Conservation (phyloP, 495 filamentous ascomycete genomes). For the Tuber indicum region DNA sequence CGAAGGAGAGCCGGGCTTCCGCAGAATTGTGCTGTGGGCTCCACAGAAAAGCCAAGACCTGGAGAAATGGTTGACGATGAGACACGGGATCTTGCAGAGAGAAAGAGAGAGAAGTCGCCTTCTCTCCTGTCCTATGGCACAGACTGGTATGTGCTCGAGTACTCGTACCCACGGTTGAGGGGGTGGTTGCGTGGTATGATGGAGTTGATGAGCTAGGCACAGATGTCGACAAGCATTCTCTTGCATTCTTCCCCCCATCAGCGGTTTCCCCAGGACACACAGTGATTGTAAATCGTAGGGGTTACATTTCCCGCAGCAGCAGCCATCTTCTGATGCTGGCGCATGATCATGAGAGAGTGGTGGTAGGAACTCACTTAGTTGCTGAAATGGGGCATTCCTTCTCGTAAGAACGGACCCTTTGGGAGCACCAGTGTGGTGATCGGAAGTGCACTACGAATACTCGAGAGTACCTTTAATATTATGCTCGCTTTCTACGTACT, state of each 20-base stretch:
- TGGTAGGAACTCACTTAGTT: neutral
- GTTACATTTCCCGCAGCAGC: neutral
- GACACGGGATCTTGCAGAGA: conserved; percentile 33
- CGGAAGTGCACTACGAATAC: neutral
- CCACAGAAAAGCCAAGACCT: conserved; percentile 27
- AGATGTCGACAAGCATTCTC: neutral
- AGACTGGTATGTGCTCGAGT: neutral
- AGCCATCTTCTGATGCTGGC: neutral
- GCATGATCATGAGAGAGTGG: neutral
- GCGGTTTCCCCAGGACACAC: neutral
- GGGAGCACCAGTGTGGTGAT: neutral
- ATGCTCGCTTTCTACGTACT: neutral
- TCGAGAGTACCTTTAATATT: neutral
- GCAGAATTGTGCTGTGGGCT: conserved; percentile 17
- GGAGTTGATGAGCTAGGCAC: neutral
- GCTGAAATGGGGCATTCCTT: neutral
- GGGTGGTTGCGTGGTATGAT: neutral
- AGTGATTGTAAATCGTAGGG: neutral
- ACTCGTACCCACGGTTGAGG: neutral
- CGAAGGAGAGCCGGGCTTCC: neutral
- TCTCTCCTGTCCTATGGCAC: neutral
- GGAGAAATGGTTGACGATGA: conserved; percentile 31
- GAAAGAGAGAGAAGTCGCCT: conserved; percentile 4
- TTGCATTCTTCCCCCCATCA: neutral
- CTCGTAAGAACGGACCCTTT: neutral